Base-by-base conservation (phyloP, 805 yeast species). In the Yarrowia deformans region DNA sequence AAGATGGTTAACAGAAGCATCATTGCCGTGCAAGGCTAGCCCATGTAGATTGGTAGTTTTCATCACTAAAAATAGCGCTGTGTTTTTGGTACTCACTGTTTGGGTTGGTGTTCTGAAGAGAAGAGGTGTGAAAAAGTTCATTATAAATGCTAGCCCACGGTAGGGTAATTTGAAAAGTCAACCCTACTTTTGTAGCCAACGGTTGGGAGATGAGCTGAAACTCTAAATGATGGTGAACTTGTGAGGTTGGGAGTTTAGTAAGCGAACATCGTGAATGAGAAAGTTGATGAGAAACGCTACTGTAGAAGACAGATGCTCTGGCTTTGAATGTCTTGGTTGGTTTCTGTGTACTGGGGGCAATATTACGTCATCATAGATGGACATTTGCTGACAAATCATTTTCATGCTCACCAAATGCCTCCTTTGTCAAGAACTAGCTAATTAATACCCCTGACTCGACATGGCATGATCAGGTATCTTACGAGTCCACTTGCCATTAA, bases 1-100 rank as follows among this genome's bases (percentile, higher is more conserved):
- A 63, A 63, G 68, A 63, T 63, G 68, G 68, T 63, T 63, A 63
- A 63, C 68, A 63, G 39, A 48, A 49, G 56, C 68, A 48, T 48
- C 68, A 63, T 23, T 1, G 68, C 68, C 52, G 48, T 63, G 55
- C 66, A 60, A 63, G 55, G 68, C 68, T 63, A 63, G 68, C 56
- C 56, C 48, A 23, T 63, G 56, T 60, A 39, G 23, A 48, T 48
- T 34, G 68, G 50, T 63, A 23, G 14, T 48, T 34, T 23, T 63
- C 68, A 63, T 63, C 68, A 63, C 56, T 63, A 48, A 48, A 48
- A 23, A n/a, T 50, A 2, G n/a, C 10, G n/a, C 8, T 19, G 49
- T 42, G 49, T n/a, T 29, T 39, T 6, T 39, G 19, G 32, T 60
- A 60, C 66, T 60, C 52, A 60, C 66, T 60, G 50, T 60, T 43